Base-by-base conservation (phyloP, 2,329 filamentous ascomycete genomes). In the Alternaria gansuensis region DNA sequence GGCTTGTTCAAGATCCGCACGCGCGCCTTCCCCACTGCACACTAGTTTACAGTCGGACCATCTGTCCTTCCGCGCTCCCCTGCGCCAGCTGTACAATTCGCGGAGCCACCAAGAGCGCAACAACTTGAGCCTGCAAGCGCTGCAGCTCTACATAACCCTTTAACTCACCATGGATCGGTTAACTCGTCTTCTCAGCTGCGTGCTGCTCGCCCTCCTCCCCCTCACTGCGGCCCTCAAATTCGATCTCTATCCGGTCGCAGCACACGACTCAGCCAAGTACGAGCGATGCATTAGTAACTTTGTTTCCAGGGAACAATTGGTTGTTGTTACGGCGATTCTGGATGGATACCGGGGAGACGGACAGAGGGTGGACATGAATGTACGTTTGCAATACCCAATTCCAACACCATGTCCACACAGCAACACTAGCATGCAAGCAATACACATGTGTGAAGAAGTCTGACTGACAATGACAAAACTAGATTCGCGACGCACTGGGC, bases 281-380 rank as follows among this genome's bases (percentile, higher is more conserved):
- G 90, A 94, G 81, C 87, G 94, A 82, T 99, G 95, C 82, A 91
- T 99, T 79, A 88, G 94, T 78, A 99, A 99, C 83, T 99, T 97
- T 79, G 93, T 97, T 67, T 86, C 87, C 62, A 90, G 88, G 80
- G 93, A 97, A 76, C 96, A 95, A 65, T 83, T 99, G 66, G 95
- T 99, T 40, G 94, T 98, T 33, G 94, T 99, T 52, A 98, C 94
- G 57, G 91, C 93, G 54, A 97, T 88, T 59, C 85, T 97, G 56
- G 87, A 89, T 76, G 95, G 95, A n/a, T 82, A 82, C 67, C 91
- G 90, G 80, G 94, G 93, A 58, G 95, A 99, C 83, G 95, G 95
- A 52, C 93, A 96, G 87, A 82, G 87, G 70, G 87, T 98, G 65
- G 96, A 98, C 79, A 95, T 99, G 85, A 90, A 96, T 81, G 94